Conservation (phyloP, 2,329 filamentous ascomycete genomes). For the Colletotrichum acutatum region DNA sequence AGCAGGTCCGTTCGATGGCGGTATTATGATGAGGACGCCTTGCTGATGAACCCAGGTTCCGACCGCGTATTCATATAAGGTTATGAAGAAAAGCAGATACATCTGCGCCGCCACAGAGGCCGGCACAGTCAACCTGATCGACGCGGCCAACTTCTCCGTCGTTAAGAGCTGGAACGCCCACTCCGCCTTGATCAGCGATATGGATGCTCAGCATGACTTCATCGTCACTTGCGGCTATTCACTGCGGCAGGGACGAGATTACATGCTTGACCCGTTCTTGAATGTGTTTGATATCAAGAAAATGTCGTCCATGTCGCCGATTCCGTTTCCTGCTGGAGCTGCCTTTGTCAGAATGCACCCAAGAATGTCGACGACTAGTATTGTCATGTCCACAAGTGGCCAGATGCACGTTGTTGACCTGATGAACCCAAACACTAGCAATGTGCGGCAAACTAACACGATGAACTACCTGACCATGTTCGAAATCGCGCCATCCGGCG, state of each 20-base stretch:
- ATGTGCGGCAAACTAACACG: conserved; percentile 80
- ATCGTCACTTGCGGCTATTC: conserved; percentile 96
- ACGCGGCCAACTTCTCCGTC: conserved; percentile 80
- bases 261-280: conserved; percentile 90
- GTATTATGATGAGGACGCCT: background rate
- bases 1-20: conserved; percentile 60
- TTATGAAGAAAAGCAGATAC: conserved; percentile 91
- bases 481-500: conserved; percentile 88
- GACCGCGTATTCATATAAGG: conserved; percentile 82
- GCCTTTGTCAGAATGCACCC: conserved; percentile 98
- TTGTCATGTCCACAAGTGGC: conserved; percentile 90
- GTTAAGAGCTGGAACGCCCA: conserved; percentile 93
- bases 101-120: conserved; percentile 90
- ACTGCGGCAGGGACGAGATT: conserved; percentile 75
- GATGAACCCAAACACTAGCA: conserved; percentile 90
- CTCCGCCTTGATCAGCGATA: conserved; percentile 88
- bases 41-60: conserved; percentile 64
- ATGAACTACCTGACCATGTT: conserved; percentile 81
- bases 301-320: conserved; percentile 85
- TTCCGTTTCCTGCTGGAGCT: conserved; percentile 91
- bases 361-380: conserved; percentile 92
- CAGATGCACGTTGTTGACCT: conserved; percentile 97
- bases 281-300: conserved; percentile 97
- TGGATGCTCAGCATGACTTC: conserved; percentile 96
- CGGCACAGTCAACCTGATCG: conserved; percentile 87